A percentile compares a stretch with the other conserved stretches of the same genome.
phyloP scores from a whole-genome alignment of 2,329 filamentous ascomycete species.

The Sporothrix sp. region DNA sequence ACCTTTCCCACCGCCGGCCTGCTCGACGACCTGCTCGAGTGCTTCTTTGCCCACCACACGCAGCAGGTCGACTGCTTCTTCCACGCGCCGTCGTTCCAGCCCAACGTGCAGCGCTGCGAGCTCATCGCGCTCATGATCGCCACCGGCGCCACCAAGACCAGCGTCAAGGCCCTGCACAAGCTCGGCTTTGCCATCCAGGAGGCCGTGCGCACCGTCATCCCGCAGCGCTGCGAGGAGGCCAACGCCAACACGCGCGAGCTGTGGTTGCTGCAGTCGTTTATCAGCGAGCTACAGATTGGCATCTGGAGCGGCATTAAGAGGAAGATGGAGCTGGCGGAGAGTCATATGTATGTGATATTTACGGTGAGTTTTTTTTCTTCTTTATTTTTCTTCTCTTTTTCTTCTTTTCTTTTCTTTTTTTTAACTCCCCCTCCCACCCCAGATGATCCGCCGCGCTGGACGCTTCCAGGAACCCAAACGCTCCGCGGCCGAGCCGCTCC shows the following conservation, averaged over 20 bases:
- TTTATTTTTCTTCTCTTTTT: no score
- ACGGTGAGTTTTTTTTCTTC: slow-evolving; percentile 5
- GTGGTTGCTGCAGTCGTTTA: slow-evolving; percentile 39
- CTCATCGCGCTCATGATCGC: slow-evolving; percentile 51
- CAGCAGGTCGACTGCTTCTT: slow-evolving; percentile 51
- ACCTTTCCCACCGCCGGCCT: slow-evolving; percentile 54
- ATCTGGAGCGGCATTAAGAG: slow-evolving; percentile 46
- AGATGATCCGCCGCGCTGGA: slow-evolving; percentile 14
- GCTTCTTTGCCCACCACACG: slow-evolving; percentile 47
- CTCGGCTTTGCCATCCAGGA: slow-evolving; percentile 50
- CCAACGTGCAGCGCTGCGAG: slow-evolving; percentile 47
- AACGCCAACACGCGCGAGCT: slow-evolving; percentile 34
- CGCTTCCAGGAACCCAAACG: slow-evolving; percentile 4
- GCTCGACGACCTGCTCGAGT: slow-evolving; percentile 51
- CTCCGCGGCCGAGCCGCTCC: background rate
- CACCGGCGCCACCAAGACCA: slow-evolving; percentile 49
- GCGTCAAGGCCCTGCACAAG: slow-evolving; percentile 42
- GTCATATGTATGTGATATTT: slow-evolving; percentile 25
- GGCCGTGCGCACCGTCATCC: slow-evolving; percentile 34
- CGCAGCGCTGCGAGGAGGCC: slow-evolving; percentile 36
- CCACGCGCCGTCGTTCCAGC: slow-evolving; percentile 49
- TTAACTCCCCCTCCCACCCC: background rate
- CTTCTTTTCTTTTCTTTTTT: no score
- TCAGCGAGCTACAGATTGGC: slow-evolving; percentile 40
- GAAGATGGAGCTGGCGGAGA: slow-evolving; percentile 48